Evolutionary conservation across 345 rosid genomes (phyloP).

Genomic region (Leavenworthia alabamica): DNA sequence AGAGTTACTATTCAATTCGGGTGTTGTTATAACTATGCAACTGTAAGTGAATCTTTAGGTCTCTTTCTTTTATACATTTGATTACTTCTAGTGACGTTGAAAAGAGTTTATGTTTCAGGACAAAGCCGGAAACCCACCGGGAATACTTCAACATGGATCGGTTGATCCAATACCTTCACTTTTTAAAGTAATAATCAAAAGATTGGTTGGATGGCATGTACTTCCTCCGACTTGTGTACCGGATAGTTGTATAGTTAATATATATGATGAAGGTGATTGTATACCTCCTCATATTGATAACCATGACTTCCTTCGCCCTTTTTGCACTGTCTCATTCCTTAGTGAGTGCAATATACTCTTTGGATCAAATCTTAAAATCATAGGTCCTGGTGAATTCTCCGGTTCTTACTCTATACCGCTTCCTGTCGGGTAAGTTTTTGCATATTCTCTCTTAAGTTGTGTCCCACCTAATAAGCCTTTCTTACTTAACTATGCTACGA

Average conservation of each 20-base stretch:
- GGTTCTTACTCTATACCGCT: slow-evolving; percentile 61
- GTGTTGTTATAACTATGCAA: slow-evolving; percentile 86
- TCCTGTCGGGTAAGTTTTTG: slow-evolving; percentile 70
- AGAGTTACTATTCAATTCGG: slow-evolving; percentile 85
- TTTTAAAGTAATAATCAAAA: slow-evolving; percentile 75
- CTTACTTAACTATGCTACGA: background rate
- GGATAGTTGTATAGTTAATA: slow-evolving; percentile 91
- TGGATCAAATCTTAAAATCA: slow-evolving; percentile 51
- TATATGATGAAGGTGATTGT: slow-evolving; percentile 90
- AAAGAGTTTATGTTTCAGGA: slow-evolving; percentile 40
- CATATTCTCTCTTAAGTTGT: background rate
- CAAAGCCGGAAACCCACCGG: slow-evolving; percentile 74
- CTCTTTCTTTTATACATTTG: too few species aligned
- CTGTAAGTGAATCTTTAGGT: too few species aligned
- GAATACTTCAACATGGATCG: slow-evolving; percentile 49
- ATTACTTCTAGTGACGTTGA: background rate
- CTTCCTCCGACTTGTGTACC: slow-evolving; percentile 85
- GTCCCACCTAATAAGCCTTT: background rate
- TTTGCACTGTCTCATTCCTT: slow-evolving; percentile 85
- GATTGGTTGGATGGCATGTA: slow-evolving; percentile 83
- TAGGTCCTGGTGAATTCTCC: slow-evolving; percentile 65
- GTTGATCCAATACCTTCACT: slow-evolving; percentile 83
- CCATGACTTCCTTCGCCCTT: slow-evolving; percentile 82
- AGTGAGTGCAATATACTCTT: slow-evolving; percentile 75
- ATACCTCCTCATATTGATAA: slow-evolving; percentile 94